phyloP scores from a whole-genome alignment of 441 rosid genomes.

The Pelargonium exstipulatum region DNA sequence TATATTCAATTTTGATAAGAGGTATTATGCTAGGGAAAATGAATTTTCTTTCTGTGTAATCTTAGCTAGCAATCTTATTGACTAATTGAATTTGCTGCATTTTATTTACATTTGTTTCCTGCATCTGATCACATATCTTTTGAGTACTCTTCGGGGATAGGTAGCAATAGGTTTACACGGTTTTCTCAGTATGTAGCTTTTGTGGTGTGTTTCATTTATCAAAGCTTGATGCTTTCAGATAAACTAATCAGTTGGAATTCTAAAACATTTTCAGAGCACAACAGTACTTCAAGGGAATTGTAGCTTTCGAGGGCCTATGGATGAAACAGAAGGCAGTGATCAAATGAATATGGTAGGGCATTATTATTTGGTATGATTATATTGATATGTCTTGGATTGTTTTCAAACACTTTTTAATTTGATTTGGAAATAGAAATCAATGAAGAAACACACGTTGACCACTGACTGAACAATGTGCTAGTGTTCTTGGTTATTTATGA shows the following conservation, averaged over 20 bases:
- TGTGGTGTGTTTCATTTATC: not conserved
- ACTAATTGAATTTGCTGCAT: not conserved
- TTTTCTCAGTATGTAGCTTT: not conserved
- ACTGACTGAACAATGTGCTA: not conserved
- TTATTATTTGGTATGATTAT: not conserved
- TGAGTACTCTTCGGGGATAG: not conserved
- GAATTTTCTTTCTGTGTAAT: no score
- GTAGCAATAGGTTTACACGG: not conserved
- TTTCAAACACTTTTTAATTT: constrained; percentile 5
- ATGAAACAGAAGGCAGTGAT: constrained; percentile 9
- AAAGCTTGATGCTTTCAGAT: not conserved
- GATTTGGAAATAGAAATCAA: not conserved
- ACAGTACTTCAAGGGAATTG: constrained; percentile 6
- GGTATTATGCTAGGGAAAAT: no score
- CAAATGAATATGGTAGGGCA: constrained; percentile 20
- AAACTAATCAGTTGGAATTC: not conserved
- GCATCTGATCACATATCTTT: constrained; percentile 4
- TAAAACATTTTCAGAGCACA: constrained; percentile 14
- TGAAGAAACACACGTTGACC: not conserved
- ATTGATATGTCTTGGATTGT: not conserved
- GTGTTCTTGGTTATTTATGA: not conserved
- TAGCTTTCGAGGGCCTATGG: constrained; percentile 12
- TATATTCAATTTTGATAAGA: not conserved
- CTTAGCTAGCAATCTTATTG: not conserved
- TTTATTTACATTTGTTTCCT: not conserved